Evolutionary conservation across 2,329 filamentous ascomycete genomes (phyloP), one percentile per base, ranked within the genome.

Genomic region (Lasiodiplodia sp.): DNA sequence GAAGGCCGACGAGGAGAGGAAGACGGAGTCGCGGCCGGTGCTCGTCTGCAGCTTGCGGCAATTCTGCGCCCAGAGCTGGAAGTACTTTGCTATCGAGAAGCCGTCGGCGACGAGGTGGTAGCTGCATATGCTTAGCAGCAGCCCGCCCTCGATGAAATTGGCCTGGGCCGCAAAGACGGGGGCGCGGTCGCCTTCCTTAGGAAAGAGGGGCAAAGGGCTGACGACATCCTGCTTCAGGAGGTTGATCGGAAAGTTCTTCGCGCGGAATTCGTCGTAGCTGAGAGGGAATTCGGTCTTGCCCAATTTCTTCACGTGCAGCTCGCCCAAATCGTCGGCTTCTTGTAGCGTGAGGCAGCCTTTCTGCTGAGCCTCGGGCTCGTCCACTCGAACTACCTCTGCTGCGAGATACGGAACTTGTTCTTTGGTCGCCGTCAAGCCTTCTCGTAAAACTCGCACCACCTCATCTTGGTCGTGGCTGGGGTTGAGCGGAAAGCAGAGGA

Each of bases 71-170:
- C 72, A 75, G 1, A 68, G 16, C 28, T 37, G 44, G 16, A 64
- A 28, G 18, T 52, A 18, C 18, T 21, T n/a, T n/a, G 44, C n/a
- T n/a, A 51, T 37, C 16, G 60, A 51, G 60, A 52, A 64, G 37
- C 75, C 77, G 65, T 79, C 78, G 28, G 75, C 71, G 1, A 78
- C 74, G 5, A 70, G 74, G 67, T 79, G 78, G 28, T 78, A 76
- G 60, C 73, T 71, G 68, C 78, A 78, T 40, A 74, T 75, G 67
- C 75, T 78, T n/a, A 79, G 63, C 2, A 78, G 73, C 11, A 79
- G 74, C 1, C 78, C 78, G 16, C 77, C 77, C 2, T 76, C 75
- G 25, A 79, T 76, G 69, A 79, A 79, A 71, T 72, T 75, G 1
- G 76, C 77, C 58, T 78, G 75, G 0, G 75, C 67, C 37, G 74